A percentile compares a stretch with the other conserved stretches of the same genome.
phyloP scores from a whole-genome alignment of 2,329 filamentous ascomycete genomes.

The Epichloe elymi region DNA sequence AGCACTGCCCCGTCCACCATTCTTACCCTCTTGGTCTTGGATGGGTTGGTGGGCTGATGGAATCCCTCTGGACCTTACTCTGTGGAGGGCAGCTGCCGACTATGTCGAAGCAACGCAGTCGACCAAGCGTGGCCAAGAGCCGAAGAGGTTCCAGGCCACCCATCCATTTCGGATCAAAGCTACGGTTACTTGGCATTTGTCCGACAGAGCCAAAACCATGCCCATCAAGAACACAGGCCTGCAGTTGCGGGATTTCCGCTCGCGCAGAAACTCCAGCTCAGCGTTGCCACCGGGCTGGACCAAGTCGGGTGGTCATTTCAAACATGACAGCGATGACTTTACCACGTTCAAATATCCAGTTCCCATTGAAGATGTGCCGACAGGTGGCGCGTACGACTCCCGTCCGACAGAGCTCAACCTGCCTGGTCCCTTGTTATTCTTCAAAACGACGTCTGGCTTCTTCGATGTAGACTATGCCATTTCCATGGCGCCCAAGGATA shows the following conservation, averaged over 20 bases:
- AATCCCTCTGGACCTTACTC: constrained; percentile 26
- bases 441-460: constrained; percentile 24
- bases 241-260: constrained; percentile 25
- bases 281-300: constrained; percentile 27
- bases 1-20: constrained; percentile 22
- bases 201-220: constrained; percentile 22
- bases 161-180: constrained; percentile 26
- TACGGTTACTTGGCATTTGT: constrained; percentile 26
- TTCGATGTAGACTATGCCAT: constrained; percentile 28
- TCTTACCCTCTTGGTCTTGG: constrained; percentile 33
- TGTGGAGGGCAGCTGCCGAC: constrained; percentile 31
- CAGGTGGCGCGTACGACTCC: constrained; percentile 17
- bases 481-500: constrained; percentile 22
- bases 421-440: constrained; percentile 27
- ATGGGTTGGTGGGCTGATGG: constrained; percentile 35
- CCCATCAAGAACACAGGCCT: constrained; percentile 25
- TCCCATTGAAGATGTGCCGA: constrained; percentile 23
- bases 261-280: constrained; percentile 17
- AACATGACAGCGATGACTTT: constrained; percentile 25
- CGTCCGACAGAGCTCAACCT: constrained; percentile 17
- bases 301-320: constrained; percentile 22
- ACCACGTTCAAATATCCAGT: constrained; percentile 30
- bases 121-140: constrained; percentile 17
- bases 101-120: constrained; percentile 26
- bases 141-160: constrained; percentile 22